Evolutionary conservation across 2,329 filamentous ascomycete species (phyloP), one percentile per base, ranked within the genome.

Genomic region (Hypoxylon sp.): DNA sequence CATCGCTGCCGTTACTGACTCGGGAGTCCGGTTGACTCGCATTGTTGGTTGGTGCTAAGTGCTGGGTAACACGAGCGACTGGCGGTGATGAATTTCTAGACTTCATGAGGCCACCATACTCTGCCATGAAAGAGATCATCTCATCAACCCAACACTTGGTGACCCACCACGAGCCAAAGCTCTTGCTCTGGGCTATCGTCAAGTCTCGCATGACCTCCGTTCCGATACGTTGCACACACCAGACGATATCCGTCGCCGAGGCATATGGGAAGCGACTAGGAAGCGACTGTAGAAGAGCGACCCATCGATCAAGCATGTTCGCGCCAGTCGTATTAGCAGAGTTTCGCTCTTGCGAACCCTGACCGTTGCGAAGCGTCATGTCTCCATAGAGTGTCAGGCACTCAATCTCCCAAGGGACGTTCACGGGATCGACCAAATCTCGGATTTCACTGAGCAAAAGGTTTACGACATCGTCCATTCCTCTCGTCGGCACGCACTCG

Each of bases 121-220:
- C 94, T 0, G 93, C 94, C 72, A 97, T 85, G 86, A 97, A 98
- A 63, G 92, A 87, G 54, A 94, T 89, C 93, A 97, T 97, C 81
- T 98, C 95, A 76, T 98, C 94, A 57, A 98, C 88, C 86, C 95
- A 98, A 64, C 95, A 94, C 79, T 98, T 97, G 3, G 94, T 94
- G 64, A 98, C 92, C 93, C 93, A 96, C 94, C 94, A 97, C 5
- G 92, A 91, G n/a, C 92, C 91, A 76, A 95, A 97, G 76, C 92
- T 94, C 76, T 91, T 89, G 17, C 91, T 92, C 71, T 92, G 90
- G 44, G 89, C 86, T 55, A 96, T 90, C 0, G 93, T 96, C 63
- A 97, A 87, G 74, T 97, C 94, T 60, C 93, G 87, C 83, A 96
- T 89, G 17, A 93, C 91, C 19, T 92, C 90, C 6, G 91, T 93